These are phyloP conservation scores for Aspergillus saccharolyticus DNA, from an alignment of 495 filamentous ascomycete species.

Conservation along the genomic window DNA sequence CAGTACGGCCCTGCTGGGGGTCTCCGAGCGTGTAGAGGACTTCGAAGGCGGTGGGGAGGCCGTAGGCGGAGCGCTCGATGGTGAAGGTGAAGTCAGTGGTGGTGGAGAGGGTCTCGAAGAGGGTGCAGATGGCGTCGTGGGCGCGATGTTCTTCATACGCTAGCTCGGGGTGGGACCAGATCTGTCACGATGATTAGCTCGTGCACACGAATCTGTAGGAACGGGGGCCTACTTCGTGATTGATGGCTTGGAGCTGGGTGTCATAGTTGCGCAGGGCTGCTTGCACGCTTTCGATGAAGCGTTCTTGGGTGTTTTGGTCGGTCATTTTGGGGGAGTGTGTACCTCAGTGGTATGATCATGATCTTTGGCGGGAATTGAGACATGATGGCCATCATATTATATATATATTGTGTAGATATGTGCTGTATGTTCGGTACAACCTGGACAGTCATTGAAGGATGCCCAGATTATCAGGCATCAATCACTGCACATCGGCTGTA, in stretches of 20 bases:
- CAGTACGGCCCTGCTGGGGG: slow-evolving; percentile 31
- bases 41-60: slow-evolving; percentile 52
- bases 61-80: slow-evolving; percentile 44
- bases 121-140: slow-evolving; percentile 45
- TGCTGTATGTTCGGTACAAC: too few species aligned
- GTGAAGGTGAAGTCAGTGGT: slow-evolving; percentile 18
- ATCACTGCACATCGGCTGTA: background rate
- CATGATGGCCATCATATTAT: background rate
- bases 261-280: slow-evolving; percentile 27
- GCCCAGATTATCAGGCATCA: background rate
- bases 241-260: slow-evolving; percentile 38
- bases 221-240: slow-evolving; percentile 33
- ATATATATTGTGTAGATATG: background rate
- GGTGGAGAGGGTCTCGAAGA: slow-evolving; percentile 33
- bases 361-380: background rate
- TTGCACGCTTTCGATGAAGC: slow-evolving; percentile 28
- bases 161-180: slow-evolving; percentile 49
- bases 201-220: too few species aligned
- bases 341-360: background rate
- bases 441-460: too few species aligned
- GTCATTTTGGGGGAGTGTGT: slow-evolving; percentile 18
- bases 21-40: slow-evolving; percentile 42
- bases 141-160: slow-evolving; percentile 51
- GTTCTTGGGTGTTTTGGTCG: slow-evolving; percentile 21
- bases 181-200: slow-evolving; percentile 24